These are phyloP conservation scores for Fusarium nygamai DNA, from an alignment of 2,329 filamentous ascomycete species.

Conservation along the genomic window DNA sequence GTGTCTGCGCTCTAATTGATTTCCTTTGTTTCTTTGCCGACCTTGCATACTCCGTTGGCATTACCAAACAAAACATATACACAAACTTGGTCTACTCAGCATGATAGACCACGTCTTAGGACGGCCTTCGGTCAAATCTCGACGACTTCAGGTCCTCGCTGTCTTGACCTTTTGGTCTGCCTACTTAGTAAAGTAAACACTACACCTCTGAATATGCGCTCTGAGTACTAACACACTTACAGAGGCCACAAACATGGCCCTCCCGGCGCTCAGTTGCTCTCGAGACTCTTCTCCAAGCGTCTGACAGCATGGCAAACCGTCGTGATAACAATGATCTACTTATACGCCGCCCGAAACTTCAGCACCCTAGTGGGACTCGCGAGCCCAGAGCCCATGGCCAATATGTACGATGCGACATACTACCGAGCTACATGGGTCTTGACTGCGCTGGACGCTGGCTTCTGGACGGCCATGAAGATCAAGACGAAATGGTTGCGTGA, in stretches of 20 bases:
- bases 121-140: constrained; percentile 88
- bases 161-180: constrained; percentile 92
- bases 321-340: constrained; percentile 86
- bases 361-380: constrained; percentile 91
- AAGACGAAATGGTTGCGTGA: constrained; percentile 81
- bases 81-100: constrained; percentile 9
- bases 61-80: background rate
- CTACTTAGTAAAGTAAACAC: constrained; percentile 77
- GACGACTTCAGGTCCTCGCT: constrained; percentile 90
- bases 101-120: constrained; percentile 92
- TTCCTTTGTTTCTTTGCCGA: constrained; percentile 13
- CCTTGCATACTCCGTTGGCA: background rate
- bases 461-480: constrained; percentile 98
- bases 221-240: constrained; percentile 32
- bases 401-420: constrained; percentile 91
- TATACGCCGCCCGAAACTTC: constrained; percentile 93
- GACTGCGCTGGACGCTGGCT: constrained; percentile 93
- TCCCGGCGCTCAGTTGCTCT: constrained; percentile 76
- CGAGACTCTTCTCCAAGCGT: constrained; percentile 72
- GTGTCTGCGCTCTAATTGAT: constrained; percentile 22
- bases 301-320: constrained; percentile 92
- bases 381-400: constrained; percentile 91
- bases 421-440: constrained; percentile 97
- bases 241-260: constrained; percentile 91
- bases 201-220: background rate